phyloP scores from a whole-genome alignment of 805 yeast genomes.

The Saturnispora dispora region DNA sequence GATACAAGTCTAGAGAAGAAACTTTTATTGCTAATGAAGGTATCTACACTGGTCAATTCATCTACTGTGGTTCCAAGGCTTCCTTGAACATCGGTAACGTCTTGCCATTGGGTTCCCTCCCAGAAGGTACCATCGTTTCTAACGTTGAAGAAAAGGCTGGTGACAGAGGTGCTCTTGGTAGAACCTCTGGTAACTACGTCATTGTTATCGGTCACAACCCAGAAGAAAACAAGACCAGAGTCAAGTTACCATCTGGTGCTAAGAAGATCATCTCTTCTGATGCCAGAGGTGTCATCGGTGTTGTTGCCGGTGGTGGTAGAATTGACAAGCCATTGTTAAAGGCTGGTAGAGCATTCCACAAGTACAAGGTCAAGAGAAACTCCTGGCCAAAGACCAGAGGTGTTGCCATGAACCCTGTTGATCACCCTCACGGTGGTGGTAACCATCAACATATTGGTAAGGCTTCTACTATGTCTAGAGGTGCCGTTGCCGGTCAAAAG shows the following conservation, averaged over 20 bases:
- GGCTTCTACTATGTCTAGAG: constrained; percentile 98
- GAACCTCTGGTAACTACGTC: constrained; percentile 99
- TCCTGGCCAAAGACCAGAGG: constrained; percentile 99
- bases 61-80: constrained; percentile 98
- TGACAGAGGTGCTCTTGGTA: constrained; percentile 99
- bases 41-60: constrained; percentile 98
- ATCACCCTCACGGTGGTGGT: constrained; percentile 99
- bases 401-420: constrained; percentile 99
- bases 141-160: constrained; percentile 98
- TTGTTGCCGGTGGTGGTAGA: constrained; percentile 99
- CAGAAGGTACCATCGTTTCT: constrained; percentile 98
- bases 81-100: constrained; percentile 95
- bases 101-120: constrained; percentile 92
- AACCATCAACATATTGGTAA: constrained; percentile 99
- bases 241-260: constrained; percentile 98
- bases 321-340: constrained; percentile 98
- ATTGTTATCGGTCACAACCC: constrained; percentile 99
- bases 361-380: constrained; percentile 99
- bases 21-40: constrained; percentile 99
- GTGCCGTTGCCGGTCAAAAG: constrained; percentile 99
- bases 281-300: constrained; percentile 99
- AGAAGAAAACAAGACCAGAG: constrained; percentile 98
- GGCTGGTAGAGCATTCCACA: constrained; percentile 99
- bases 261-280: constrained; percentile 91
- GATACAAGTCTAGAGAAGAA: constrained; percentile 95